These are phyloP conservation scores for Euphorbia peplus DNA, from an alignment of 345 rosid species.

Conservation along the genomic window DNA sequence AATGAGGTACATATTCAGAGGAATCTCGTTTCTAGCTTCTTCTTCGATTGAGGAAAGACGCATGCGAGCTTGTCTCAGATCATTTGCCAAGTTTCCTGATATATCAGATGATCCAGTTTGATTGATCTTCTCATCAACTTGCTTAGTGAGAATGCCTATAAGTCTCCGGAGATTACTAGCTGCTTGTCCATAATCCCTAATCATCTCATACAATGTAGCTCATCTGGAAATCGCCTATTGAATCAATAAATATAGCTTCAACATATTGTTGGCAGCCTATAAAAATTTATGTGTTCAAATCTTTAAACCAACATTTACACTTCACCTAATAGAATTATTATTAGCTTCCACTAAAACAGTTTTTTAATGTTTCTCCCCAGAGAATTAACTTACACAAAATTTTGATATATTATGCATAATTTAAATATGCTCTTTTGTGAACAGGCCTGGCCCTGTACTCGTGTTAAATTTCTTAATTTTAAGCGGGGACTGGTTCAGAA, in stretches of 20 bases:
- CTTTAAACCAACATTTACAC: background rate
- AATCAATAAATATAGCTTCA: slow-evolving; percentile 17
- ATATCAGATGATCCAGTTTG: slow-evolving; percentile 48
- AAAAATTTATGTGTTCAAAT: background rate
- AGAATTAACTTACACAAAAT: background rate
- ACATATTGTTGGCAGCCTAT: background rate
- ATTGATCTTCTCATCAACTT: slow-evolving; percentile 50
- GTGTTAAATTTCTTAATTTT: slow-evolving; percentile 2
- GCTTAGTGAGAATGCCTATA: slow-evolving; percentile 52
- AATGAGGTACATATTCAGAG: slow-evolving; percentile 78
- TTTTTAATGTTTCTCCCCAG: background rate
- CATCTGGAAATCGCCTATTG: slow-evolving; percentile 86
- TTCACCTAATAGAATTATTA: background rate
- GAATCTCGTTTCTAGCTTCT: slow-evolving; percentile 65
- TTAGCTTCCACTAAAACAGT: background rate
- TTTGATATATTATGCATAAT: background rate
- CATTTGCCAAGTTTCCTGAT: slow-evolving; percentile 44
- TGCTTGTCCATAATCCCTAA: slow-evolving; percentile 86
- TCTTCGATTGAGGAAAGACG: slow-evolving; percentile 67
- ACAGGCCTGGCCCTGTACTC: background rate
- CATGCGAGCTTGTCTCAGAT: slow-evolving; percentile 62
- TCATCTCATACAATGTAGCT: slow-evolving; percentile 77
- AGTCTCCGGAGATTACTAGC: slow-evolving; percentile 70
- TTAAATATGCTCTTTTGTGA: background rate
- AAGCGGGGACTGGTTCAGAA: background rate